Base-by-base conservation (phyloP, 352 stramenopile genomes). In the Globisporangium rhizosaccharum region DNA sequence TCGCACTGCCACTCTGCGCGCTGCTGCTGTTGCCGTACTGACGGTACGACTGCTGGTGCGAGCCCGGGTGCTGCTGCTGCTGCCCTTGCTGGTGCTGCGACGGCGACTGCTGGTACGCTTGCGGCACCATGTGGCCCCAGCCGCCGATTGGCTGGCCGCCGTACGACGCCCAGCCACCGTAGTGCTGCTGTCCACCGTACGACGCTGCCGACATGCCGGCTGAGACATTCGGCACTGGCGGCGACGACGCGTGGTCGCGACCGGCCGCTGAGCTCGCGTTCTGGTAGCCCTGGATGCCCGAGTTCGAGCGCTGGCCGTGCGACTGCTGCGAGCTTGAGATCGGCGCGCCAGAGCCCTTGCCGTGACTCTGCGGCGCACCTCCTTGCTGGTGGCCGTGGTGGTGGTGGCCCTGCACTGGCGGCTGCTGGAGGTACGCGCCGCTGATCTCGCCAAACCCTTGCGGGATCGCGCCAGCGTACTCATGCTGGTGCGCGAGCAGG, bases 371-470 rank as follows among this genome's bases (percentile, higher is more conserved):
- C 20, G 76, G 71, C 25, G 70, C 75, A 25, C 70, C 75, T 50
- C 66, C 73, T 39, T 82, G 68, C 63, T 85, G 74, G 65, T 86
- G 76, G 59, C 76, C 50, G 55, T 88, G 81, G 56, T 82, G 73
- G 59, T 87, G 76, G 39, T 71, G 63, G 55, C 68, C 63, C 30
- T 77, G 78, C 53, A 85, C 71, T 33, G 67, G 70, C 30, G 67
- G 64, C 60, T 89, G 85, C 65, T 88, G 83, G 47, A 88, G 72
- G 64, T 92, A 91, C 18, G 78, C 78, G 26, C 73, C 72, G 56
- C 76, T 89, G 57, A 94, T 90, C 57, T 94, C 85, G 39, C 83
- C 85, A 59, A 94, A 94, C 18, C 85, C 85, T 57, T 92, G 85
- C 8, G 80, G 78, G 8, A 93, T 75, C 30, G 68, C 73, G 15